phyloP scores from a whole-genome alignment of 2,329 filamentous ascomycete species.

The Penicillium sp. region DNA sequence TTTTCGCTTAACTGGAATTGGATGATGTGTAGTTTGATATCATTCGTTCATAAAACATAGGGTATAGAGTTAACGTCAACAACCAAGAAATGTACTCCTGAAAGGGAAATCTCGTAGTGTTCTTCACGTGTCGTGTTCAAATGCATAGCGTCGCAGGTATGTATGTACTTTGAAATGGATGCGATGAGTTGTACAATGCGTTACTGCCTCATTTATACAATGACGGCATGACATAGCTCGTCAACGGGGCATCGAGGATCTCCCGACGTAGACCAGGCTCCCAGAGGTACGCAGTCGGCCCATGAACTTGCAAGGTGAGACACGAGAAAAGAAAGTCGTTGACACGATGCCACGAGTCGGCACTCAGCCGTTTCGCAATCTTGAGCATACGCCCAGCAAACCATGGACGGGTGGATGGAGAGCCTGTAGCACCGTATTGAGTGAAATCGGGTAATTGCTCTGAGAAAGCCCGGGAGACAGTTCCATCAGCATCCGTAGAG shows the following conservation, averaged over 20 bases:
- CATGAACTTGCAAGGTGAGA: slow-evolving; percentile 33
- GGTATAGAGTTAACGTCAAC: not conserved
- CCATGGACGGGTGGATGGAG: slow-evolving; percentile 40
- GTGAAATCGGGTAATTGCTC: slow-evolving; percentile 27
- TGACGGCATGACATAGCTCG: slow-evolving; percentile 36
- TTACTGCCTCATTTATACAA: slow-evolving; percentile 10
- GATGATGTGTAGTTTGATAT: not conserved
- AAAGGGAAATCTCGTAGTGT: not conserved
- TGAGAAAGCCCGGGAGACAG: not conserved
- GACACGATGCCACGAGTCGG: slow-evolving; percentile 38
- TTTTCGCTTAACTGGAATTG: slow-evolving; percentile 8
- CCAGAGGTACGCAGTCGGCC: slow-evolving; percentile 30
- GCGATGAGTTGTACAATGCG: not conserved
- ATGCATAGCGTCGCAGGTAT: not conserved
- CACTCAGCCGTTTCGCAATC: slow-evolving; percentile 39
- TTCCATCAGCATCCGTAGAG: not conserved
- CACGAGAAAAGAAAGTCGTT: slow-evolving; percentile 41
- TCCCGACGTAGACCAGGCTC: slow-evolving; percentile 38
- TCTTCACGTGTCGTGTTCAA: not conserved
- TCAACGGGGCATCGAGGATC: slow-evolving; percentile 40
- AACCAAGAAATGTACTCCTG: not conserved
- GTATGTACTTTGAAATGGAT: not conserved
- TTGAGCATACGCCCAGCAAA: slow-evolving; percentile 45
- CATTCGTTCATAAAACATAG: not conserved
- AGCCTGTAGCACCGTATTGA: slow-evolving; percentile 30